Base-by-base conservation (phyloP, 805 yeast species). In the Candida yuanshanica region DNA sequence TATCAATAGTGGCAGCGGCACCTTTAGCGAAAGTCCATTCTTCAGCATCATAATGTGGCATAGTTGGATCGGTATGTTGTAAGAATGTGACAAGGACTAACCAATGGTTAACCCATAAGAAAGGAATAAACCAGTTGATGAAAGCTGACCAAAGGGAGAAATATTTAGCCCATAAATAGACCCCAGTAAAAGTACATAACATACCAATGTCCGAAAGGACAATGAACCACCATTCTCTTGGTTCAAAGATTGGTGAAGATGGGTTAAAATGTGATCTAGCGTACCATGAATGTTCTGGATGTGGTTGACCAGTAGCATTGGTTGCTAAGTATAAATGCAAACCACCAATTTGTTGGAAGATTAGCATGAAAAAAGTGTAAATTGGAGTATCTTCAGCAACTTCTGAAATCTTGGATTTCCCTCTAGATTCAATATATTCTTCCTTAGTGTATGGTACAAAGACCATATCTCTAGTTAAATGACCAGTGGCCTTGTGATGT, bases 1-100 rank as follows among this genome's bases (percentile, higher is more conserved):
- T 68, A 58, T 77, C 83, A 47, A 77, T 74, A 27, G 83, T 77
- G 35, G 81, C 75, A 47, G 82, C 82, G 8, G 83, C 81, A 58
- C 83, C 83, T 54, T 78, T 67, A 43, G 82, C 82, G 50, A 77
- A 77, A 43, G 71, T 77, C 83, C 83, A 77, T 60, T 75, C 72
- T 14, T 58, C 53, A 39, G 68, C 72, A 36, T 68, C 72, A 59
- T 77, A 77, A 56, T 77, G 83, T 31, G 83, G 81, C 70, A 76
- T 65, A 2, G 70, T 58, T 37, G 79, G 72, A 56, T 76, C 81
- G 16, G 82, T 72, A 60, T 77, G 83, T 62, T 77, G 83, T 50
- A 77, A 67, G 61, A 67, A 77, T 16, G 83, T 77, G 48, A 77
- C 75, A 52, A 77, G 73, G 29, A 77, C 83, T 55, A 77, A 67